phyloP scores from a whole-genome alignment of 768 basidiomycete species.

The Calvatia gigantea region DNA sequence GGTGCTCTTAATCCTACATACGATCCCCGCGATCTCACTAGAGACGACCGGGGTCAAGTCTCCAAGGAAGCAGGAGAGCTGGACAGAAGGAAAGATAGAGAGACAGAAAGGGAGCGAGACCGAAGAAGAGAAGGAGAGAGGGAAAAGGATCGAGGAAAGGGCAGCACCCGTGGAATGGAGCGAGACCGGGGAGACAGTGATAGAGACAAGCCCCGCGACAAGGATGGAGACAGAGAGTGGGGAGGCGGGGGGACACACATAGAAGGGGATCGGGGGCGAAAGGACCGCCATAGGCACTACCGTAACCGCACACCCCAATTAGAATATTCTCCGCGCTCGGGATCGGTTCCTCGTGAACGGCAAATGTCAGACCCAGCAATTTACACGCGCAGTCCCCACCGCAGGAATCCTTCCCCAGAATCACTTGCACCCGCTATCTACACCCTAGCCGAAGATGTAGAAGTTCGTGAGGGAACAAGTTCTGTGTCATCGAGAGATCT shows the following conservation, averaged over 20 bases:
- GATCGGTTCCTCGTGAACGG: not conserved
- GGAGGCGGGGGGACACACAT: slow-evolving; percentile 1
- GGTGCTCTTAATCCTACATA: not conserved
- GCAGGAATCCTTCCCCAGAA: not conserved
- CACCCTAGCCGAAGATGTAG: slow-evolving; percentile 4
- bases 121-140: not conserved
- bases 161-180: not conserved
- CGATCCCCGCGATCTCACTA: not conserved
- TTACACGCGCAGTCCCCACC: not conserved
- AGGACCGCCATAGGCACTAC: not conserved
- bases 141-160: not conserved
- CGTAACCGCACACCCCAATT: not conserved
- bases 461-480: not conserved
- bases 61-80: not conserved
- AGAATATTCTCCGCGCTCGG: not conserved
- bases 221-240: slow-evolving; percentile 6
- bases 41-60: not conserved
- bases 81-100: not conserved
- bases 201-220: slow-evolving; percentile 1
- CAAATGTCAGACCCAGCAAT: not conserved
- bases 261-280: slow-evolving; percentile 5
- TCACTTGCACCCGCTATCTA: slow-evolving; percentile 1
- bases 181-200: slow-evolving; percentile 13
- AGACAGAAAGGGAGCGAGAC: not conserved
- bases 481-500: not conserved